Base-by-base conservation (phyloP, 306 rosid genomes). In the Luffa acutangula region DNA sequence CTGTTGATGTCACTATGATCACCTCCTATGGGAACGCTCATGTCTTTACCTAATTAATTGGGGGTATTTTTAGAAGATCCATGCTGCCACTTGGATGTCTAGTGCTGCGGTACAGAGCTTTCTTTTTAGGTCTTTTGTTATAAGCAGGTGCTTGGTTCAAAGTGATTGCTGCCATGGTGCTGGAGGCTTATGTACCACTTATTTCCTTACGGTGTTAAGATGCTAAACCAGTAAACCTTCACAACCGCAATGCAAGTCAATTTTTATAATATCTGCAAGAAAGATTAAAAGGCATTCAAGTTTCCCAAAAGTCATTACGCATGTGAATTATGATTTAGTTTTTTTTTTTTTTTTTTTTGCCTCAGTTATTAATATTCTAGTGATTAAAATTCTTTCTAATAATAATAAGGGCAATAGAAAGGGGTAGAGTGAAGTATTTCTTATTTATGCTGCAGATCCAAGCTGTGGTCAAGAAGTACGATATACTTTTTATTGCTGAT, bases 401-500 rank as follows among this genome's bases (percentile, higher is more conserved):
- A 7, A n/a, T 10, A 67, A 20, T 14, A 72, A 72, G 56, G 41
- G 9, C 14, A 73, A 49, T 12, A 13, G 48, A 7, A 48, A 48
- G 5, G 7, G 58, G 34, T 4, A 34, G 9, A 74, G 8, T 49
- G 41, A 34, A 33, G 46, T 17, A 51, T 33, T 51, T 49, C 8
- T 17, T 75, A 18, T 52, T 48, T 4, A 18, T 75, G 64, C 52
- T 87, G 86, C 84, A 96, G 99, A 86, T 96, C 83, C 99, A 96
- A 91, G 91, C 96, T 18, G 85, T 96, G 46, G 81, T 96, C 78
- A 96, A 93, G 90, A 93, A 96, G 89, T 93, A 96, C 80, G 99
- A 91, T 85, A 93, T 96, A 82, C 98, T 96, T 82, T 90, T 96
- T 66, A 89, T 96, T 82, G 98, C 97, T 4, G 98, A 96, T 65